Evolutionary conservation across 805 yeast genomes (phyloP).

Genomic region (Brettanomyces anomalus): DNA sequence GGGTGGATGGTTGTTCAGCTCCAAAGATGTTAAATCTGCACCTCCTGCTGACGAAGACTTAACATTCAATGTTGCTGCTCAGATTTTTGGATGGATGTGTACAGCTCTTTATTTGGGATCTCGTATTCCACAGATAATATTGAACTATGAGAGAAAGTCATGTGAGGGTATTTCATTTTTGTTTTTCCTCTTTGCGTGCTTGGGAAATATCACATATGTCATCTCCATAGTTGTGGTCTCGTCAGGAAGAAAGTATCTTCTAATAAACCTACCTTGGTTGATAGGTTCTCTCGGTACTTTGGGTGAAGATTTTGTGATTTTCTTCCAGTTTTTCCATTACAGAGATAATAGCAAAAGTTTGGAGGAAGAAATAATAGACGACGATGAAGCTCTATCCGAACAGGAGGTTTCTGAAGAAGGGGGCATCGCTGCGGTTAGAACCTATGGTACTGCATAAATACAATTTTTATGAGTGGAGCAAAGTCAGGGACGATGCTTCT

Average conservation of each 20-base stretch:
- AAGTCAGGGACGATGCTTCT: background rate
- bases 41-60: constrained; percentile 33
- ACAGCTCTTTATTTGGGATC: constrained; percentile 77
- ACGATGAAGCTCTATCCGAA: constrained; percentile 6
- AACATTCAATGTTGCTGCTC: constrained; percentile 71
- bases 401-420: too few species aligned
- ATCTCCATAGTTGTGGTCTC: constrained; percentile 74
- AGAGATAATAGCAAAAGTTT: constrained; percentile 18
- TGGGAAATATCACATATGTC: constrained; percentile 89
- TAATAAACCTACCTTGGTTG: constrained; percentile 87
- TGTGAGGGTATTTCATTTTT: constrained; percentile 93
- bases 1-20: constrained; percentile 71
- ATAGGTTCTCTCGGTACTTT: constrained; percentile 88
- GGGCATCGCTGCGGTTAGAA: too few species aligned
- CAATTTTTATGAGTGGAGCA: too few species aligned
- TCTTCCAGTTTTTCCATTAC: constrained; percentile 78
- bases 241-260: constrained; percentile 55
- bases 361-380: constrained; percentile 22
- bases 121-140: constrained; percentile 81
- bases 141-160: constrained; percentile 79
- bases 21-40: constrained; percentile 24
- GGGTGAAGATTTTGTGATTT: constrained; percentile 72
- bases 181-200: constrained; percentile 89
- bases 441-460: too few species aligned
- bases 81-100: constrained; percentile 76